Evolutionary conservation across 1,284 basidiomycete species (phyloP).

Genomic region (Leccinum pachyderme): DNA sequence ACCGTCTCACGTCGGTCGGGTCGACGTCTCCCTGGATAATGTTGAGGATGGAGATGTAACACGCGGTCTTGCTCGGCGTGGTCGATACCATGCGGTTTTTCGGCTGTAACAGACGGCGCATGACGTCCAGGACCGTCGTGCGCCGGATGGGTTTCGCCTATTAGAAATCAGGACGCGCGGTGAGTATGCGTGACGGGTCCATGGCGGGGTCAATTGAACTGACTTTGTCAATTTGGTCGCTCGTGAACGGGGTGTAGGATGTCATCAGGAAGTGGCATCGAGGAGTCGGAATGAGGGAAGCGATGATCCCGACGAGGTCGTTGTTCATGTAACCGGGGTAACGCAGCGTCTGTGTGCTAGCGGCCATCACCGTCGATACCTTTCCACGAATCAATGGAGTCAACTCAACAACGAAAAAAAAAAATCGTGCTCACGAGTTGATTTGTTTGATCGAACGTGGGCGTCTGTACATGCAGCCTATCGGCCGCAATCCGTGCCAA

Average conservation of each 20-base stretch:
- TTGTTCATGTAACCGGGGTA: constrained; percentile 99
- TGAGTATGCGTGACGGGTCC: background rate
- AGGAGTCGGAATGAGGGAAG: constrained; percentile 97
- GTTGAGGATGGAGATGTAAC: constrained; percentile 98
- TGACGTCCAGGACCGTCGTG: constrained; percentile 96
- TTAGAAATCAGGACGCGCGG: background rate
- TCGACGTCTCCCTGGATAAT: constrained; percentile 99
- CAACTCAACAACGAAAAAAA: constrained; percentile 6
- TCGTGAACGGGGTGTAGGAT: constrained; percentile 98
- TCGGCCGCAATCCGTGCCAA: constrained; percentile 90
- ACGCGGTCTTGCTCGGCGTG: constrained; percentile 84
- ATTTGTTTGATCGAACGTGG: constrained; percentile 94
- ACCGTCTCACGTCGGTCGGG: constrained; percentile 81
- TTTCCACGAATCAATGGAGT: constrained; percentile 32
- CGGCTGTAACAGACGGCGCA: constrained; percentile 95
- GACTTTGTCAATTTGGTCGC: constrained; percentile 93
- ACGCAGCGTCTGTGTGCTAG: constrained; percentile 94
- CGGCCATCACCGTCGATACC: constrained; percentile 95
- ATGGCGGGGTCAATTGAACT: constrained; percentile 10
- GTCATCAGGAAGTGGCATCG: constrained; percentile 99
- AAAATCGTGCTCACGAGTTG: constrained; percentile 63
- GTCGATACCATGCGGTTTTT: constrained; percentile 99
- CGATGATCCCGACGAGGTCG: constrained; percentile 96
- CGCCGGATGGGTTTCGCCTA: constrained; percentile 89
- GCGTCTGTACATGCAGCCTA: constrained; percentile 86